These are phyloP conservation scores for Saccharomycopsis malanga DNA, from an alignment of 805 yeast species.

Conservation along the genomic window DNA sequence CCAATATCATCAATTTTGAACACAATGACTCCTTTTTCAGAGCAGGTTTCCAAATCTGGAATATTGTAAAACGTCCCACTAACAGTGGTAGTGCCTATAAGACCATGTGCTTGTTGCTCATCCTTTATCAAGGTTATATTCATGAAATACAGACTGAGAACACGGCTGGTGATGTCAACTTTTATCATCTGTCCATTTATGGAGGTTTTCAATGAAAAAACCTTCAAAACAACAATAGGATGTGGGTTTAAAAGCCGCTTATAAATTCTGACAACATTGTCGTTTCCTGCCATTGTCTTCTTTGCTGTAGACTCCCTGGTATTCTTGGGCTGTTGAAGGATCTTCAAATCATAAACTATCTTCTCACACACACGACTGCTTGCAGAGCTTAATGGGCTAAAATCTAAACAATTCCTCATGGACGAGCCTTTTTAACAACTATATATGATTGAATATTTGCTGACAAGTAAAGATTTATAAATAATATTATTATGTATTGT, in stretches of 20 bases:
- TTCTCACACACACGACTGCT: not conserved
- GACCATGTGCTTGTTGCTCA: not conserved
- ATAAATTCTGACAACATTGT: not conserved
- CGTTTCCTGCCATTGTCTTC: not conserved
- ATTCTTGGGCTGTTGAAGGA: constrained; percentile 4
- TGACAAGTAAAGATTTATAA: too few species aligned
- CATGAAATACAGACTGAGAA: not conserved
- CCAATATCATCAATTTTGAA: constrained; percentile 5
- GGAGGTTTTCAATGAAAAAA: not conserved
- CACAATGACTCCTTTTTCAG: not conserved
- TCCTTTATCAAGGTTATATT: not conserved
- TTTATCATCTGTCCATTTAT: not conserved
- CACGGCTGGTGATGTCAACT: constrained; percentile 1
- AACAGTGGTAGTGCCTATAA: constrained; percentile 8
- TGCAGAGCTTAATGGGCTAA: too few species aligned
- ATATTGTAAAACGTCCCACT: not conserved
- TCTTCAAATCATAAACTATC: not conserved
- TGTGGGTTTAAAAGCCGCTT: constrained; percentile 8
- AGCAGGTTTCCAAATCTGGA: too few species aligned
- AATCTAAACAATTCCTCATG: too few species aligned
- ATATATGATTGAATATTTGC: too few species aligned
- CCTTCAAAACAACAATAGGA: constrained; percentile 3
- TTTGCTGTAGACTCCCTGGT: constrained; percentile 5
- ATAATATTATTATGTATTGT: too few species aligned
- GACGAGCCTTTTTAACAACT: too few species aligned